These are phyloP conservation scores for Rhytidiadelphus loreus DNA, from an alignment of 225 moss, liverwort and hornwort species.

Conservation along the genomic window DNA sequence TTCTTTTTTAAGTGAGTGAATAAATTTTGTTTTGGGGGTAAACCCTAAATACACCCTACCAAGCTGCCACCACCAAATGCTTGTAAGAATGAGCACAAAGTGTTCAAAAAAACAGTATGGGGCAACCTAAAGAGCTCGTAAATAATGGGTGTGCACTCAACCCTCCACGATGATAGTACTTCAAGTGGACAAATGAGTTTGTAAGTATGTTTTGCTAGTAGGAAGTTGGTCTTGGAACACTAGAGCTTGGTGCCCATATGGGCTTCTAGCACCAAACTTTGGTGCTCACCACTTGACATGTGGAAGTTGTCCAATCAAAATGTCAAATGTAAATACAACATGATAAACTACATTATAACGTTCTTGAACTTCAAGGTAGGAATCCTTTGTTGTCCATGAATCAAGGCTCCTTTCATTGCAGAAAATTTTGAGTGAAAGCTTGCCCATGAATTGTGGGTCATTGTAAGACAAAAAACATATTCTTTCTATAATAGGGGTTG, in stretches of 20 bases:
- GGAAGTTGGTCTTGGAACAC: not conserved
- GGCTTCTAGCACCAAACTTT: rapidly evolving
- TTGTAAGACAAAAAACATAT: not conserved
- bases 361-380: too few relatives aligned
- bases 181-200: not conserved
- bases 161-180: not conserved
- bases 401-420: not conserved
- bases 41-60: not conserved
- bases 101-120: too few relatives aligned
- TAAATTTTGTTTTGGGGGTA: rapidly evolving
- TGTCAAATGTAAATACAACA: not conserved
- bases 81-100: too few relatives aligned
- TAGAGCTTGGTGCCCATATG: rapidly evolving
- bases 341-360: not conserved
- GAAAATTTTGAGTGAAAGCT: not conserved
- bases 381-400: not conserved
- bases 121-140: not conserved
- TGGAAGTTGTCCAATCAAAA: not conserved
- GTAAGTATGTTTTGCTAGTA: not conserved
- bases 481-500: not conserved
- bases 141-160: not conserved
- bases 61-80: rapidly evolving
- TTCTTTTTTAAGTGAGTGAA: not conserved
- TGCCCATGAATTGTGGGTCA: not conserved
- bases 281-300: rapidly evolving